These are phyloP conservation scores for Plasmodium knowlesi DNA, from an alignment of 169 alveolate genomes.

Conservation along the genomic window DNA sequence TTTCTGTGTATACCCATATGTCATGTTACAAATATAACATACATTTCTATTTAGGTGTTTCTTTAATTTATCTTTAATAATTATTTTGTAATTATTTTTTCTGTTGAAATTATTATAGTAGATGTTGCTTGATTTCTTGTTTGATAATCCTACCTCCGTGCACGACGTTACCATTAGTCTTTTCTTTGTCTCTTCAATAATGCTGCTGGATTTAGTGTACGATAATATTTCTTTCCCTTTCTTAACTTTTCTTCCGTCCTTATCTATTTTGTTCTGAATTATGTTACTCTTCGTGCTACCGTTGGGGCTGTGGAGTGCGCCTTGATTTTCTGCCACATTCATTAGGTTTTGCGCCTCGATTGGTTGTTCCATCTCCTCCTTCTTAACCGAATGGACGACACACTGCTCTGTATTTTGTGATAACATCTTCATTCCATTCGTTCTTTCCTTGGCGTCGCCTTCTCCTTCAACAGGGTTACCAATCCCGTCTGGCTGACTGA, in stretches of 20 bases:
- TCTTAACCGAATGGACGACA: not conserved
- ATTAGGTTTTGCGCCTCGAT: not conserved
- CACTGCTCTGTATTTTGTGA: not conserved
- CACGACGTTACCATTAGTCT: not conserved
- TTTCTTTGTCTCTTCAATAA: not conserved
- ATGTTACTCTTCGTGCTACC: not conserved
- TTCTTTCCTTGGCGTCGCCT: not conserved
- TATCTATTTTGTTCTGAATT: not conserved
- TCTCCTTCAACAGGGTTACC: not conserved
- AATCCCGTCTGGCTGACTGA: not conserved
- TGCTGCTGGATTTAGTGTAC: not conserved
- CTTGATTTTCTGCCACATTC: not conserved
- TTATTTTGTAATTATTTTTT: constrained; percentile 54
- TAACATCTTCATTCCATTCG: not conserved
- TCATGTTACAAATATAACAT: constrained; percentile 56
- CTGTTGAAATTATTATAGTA: constrained; percentile 33
- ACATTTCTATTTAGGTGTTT: constrained; percentile 37
- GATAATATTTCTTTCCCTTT: constrained; percentile 16
- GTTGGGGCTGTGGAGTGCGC: not conserved
- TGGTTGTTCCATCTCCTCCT: not conserved
- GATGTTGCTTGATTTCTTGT: not conserved
- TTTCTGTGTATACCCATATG: constrained; percentile 71
- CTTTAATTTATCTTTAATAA: constrained; percentile 67
- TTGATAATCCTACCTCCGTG: not conserved
- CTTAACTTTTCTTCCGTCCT: not conserved